phyloP scores from a whole-genome alignment of 2,329 filamentous ascomycete genomes.

The Polychaeton citri region DNA sequence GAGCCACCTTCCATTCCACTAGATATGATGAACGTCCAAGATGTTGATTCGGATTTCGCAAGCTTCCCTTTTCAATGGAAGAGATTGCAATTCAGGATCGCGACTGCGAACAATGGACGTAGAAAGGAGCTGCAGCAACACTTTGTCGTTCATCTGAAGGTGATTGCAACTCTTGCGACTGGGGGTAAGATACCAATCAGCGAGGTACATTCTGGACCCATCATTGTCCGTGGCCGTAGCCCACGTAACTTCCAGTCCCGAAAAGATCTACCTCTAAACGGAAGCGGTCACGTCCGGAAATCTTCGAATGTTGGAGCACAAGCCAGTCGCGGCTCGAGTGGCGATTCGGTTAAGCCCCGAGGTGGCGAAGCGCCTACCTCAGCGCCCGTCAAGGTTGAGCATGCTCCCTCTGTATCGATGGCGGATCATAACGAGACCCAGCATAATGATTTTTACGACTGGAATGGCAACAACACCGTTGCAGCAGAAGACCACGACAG shows the following conservation, averaged over 20 bases:
- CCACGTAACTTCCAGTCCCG: slow-evolving; percentile 89
- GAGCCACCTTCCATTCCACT: slow-evolving; percentile 75
- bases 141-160: slow-evolving; percentile 79
- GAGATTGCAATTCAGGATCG: slow-evolving; percentile 82
- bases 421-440: background rate
- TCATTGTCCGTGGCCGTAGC: slow-evolving; percentile 86
- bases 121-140: slow-evolving; percentile 93
- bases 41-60: slow-evolving; percentile 69
- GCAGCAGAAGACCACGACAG: background rate
- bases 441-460: slow-evolving; percentile 29
- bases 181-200: slow-evolving; percentile 70
- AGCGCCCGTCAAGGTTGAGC: slow-evolving; percentile 17
- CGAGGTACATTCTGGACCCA: slow-evolving; percentile 75
- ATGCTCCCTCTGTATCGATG: background rate
- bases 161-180: slow-evolving; percentile 69
- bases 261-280: slow-evolving; percentile 80
- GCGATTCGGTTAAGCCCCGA: slow-evolving; percentile 13
- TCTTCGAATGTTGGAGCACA: slow-evolving; percentile 11
- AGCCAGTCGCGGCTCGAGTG: slow-evolving; percentile 11
- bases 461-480: slow-evolving; percentile 10
- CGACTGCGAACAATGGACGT: slow-evolving; percentile 89
- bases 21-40: slow-evolving; percentile 49
- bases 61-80: slow-evolving; percentile 93
- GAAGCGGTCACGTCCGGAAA: slow-evolving; percentile 65
- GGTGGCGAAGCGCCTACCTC: slow-evolving; percentile 16